phyloP scores from a whole-genome alignment of 2,329 filamentous ascomycete genomes.

The Phaeophleospora eucalypticola region DNA sequence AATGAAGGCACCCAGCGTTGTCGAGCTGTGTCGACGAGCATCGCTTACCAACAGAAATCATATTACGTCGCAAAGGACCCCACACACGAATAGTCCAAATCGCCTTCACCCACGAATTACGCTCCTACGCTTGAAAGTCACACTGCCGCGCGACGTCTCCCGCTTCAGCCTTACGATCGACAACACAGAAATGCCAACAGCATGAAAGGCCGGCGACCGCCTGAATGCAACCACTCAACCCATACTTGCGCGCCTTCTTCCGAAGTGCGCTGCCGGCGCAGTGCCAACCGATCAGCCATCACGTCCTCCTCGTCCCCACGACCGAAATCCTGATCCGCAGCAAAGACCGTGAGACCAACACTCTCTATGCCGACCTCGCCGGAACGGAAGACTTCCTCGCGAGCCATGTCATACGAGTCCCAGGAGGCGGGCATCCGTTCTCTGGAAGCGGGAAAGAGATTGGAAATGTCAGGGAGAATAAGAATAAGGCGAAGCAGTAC shows the following conservation, averaged over 20 bases:
- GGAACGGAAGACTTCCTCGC: constrained; percentile 90
- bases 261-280: constrained; percentile 87
- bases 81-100: no score
- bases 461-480: constrained; percentile 69
- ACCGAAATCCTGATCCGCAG: constrained; percentile 86
- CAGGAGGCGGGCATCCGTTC: constrained; percentile 47
- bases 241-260: constrained; percentile 97
- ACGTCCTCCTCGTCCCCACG: constrained; percentile 88
- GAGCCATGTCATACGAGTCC: constrained; percentile 91
- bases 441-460: constrained; percentile 47
- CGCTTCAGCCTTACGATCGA: not conserved
- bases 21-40: no score
- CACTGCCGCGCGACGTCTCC: not conserved
- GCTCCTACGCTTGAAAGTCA: not conserved
- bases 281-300: constrained; percentile 85
- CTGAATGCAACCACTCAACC: constrained; percentile 62
- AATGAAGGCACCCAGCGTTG: no score
- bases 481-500: constrained; percentile 91
- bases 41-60: no score
- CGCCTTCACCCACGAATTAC: no score
- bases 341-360: constrained; percentile 80
- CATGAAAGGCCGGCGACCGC: not conserved
- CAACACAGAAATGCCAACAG: not conserved
- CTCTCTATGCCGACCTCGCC: constrained; percentile 72
- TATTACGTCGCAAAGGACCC: no score